Base-by-base conservation (phyloP, 495 filamentous ascomycete species). In the Podospora pseudocomata region DNA sequence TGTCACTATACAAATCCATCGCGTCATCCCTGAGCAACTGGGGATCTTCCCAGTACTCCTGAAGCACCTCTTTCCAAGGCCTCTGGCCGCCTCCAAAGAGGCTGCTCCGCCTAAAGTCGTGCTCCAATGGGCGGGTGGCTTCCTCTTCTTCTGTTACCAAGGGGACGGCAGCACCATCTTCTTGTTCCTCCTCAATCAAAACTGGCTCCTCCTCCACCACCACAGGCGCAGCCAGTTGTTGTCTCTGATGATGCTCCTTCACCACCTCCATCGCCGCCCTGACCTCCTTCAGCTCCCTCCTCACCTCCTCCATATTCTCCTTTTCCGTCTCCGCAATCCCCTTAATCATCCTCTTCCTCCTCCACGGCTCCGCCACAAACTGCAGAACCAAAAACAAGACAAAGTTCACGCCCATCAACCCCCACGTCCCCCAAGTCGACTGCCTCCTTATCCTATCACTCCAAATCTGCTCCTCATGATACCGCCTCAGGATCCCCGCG, bases 391-490 rank as follows among this genome's bases (percentile, higher is more conserved):
- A 77, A 76, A 99, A 93, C 54, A 99, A 76, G 54, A 98, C 77
- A 3, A 98, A 89, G 73, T 99, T 99, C 57, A 98, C 85, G 6
- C 95, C 94, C 95, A 99, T 98, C 71, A 99, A 79, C 0, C 95
- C 95, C 90, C 96, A 97, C 2, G 95, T 99, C 26, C 95, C 93
- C 95, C 95, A 99, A 5, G 95, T 98, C 72, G 89, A 92, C 86
- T 97, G 97, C 67, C 95, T 83, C 56, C 95, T 86, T 75, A 99
- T 99, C 75, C 96, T 95, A 74, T 99, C 95, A 72, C 91, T 94
- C 95, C 95, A 99, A 60, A 99, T 97, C 83, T 99, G 95, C 80
- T 99, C 95, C 79, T 99, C 95, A 80, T 99, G 95, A 80, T 99
- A 99, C 30, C 95, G 88, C 32, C 89, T 89, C 39, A 97, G 82